Conservation (phyloP, 768 basidiomycete species). For the Pholiota molesta region DNA sequence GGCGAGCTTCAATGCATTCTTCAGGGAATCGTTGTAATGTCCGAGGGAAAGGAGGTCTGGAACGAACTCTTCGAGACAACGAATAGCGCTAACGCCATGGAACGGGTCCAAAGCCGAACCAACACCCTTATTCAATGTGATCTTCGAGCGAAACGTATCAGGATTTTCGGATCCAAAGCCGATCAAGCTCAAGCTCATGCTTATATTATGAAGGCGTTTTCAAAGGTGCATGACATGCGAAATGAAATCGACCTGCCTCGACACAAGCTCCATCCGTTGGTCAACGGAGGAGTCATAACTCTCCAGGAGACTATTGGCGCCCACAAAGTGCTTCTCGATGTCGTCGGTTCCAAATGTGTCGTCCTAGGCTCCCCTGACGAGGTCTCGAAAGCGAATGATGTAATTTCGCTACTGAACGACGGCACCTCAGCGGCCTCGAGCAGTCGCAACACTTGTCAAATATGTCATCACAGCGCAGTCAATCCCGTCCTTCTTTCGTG, state of each 20-base stretch:
- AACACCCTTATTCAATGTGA: constrained; percentile 44
- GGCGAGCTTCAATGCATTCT: constrained; percentile 39
- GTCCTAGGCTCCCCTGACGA: constrained; percentile 42
- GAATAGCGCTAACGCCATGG: constrained; percentile 41
- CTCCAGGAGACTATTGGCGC: constrained; percentile 42
- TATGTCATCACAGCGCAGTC: constrained; percentile 40
- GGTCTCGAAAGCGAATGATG: constrained; percentile 28
- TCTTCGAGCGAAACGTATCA: constrained; percentile 36
- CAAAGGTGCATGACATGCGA: constrained; percentile 37
- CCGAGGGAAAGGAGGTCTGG: constrained; percentile 41
- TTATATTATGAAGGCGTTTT: constrained; percentile 37
- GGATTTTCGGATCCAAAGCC: constrained; percentile 39
- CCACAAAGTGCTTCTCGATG: constrained; percentile 48
- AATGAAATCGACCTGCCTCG: constrained; percentile 32
- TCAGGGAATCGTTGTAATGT: constrained; percentile 38
- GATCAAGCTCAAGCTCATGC: constrained; percentile 34
- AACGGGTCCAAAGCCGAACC: constrained; percentile 32
- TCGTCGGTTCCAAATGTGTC: constrained; percentile 40
- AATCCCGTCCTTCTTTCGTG: constrained; percentile 44
- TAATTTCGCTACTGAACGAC: constrained; percentile 25
- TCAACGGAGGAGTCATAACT: constrained; percentile 39
- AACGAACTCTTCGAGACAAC: constrained; percentile 49
- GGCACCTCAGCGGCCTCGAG: constrained; percentile 6
- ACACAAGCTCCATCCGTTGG: constrained; percentile 36
- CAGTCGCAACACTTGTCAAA: constrained; percentile 32